Percentiles rank a stretch among this genome's conserved stretches.
Evolutionary conservation across 257 asterid species (phyloP).

Genomic region (Ocimum tenuiflorum): DNA sequence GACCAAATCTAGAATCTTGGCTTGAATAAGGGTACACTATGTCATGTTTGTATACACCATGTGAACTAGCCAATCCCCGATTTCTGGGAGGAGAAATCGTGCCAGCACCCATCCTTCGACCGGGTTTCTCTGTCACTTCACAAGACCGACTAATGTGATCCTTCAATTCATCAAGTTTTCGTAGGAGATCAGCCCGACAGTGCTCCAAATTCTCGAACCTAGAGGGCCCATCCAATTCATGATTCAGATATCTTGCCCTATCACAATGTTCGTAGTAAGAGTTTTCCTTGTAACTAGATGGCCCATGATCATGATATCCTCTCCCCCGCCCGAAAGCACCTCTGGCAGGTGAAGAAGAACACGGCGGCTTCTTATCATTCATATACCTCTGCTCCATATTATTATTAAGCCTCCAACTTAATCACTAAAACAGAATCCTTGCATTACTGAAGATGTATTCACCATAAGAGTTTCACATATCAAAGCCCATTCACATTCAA

Average conservation of each 20-base stretch:
- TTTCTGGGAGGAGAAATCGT: constrained; percentile 24
- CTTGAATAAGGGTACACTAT: constrained; percentile 28
- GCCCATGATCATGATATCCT: constrained; percentile 46
- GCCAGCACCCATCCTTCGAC: constrained; percentile 31
- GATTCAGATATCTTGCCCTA: constrained; percentile 32
- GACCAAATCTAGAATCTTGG: constrained; percentile 25
- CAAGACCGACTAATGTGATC: constrained; percentile 65
- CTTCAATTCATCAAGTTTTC: constrained; percentile 71
- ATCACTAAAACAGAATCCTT: constrained; percentile 32
- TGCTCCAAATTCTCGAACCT: constrained; percentile 52
- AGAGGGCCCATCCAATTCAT: constrained; percentile 33
- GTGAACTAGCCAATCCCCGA: constrained; percentile 9
- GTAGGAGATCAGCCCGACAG: constrained; percentile 65
- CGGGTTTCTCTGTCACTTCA: constrained; percentile 43
- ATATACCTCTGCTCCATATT: constrained; percentile 23
- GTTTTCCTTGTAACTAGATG: constrained; percentile 34
- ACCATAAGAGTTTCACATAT: constrained; percentile 22
- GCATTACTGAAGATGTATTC: constrained; percentile 19
- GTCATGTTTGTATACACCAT: constrained; percentile 27
- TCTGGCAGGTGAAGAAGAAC: constrained; percentile 27
- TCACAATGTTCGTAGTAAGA: constrained; percentile 39
- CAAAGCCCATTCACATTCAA: not conserved
- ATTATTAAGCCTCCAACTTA: constrained; percentile 32
- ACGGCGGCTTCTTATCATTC: constrained; percentile 19
- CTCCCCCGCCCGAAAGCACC: constrained; percentile 30